These are phyloP conservation scores for Coemansia sp. DNA, from an alignment of 192 early-diverging fungal species.

Conservation along the genomic window DNA sequence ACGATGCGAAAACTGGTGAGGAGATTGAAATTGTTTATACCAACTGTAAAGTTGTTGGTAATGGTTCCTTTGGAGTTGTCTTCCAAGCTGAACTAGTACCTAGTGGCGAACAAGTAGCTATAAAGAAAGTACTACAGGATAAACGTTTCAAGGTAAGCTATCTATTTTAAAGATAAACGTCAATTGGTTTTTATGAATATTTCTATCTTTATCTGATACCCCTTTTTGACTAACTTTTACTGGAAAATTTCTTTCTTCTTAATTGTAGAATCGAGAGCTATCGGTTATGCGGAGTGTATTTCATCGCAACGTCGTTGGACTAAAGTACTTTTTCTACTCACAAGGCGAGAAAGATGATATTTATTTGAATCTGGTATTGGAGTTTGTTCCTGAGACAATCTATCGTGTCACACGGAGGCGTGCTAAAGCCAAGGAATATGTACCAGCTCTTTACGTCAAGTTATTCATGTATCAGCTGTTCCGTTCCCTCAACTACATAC, in stretches of 20 bases:
- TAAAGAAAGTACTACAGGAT: slow-evolving; percentile 99
- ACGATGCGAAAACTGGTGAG: slow-evolving; percentile 83
- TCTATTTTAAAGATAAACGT: slow-evolving; percentile 48
- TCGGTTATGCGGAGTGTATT: slow-evolving; percentile 80
- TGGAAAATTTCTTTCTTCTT: not conserved
- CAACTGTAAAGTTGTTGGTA: slow-evolving; percentile 92
- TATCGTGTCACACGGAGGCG: slow-evolving; percentile 90
- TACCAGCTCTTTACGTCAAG: slow-evolving; percentile 95
- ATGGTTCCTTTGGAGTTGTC: slow-evolving; percentile 98
- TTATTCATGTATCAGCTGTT: slow-evolving; percentile 99
- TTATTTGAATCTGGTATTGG: slow-evolving; percentile 92
- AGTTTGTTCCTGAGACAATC: slow-evolving; percentile 96
- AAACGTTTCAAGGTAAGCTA: slow-evolving; percentile 79
- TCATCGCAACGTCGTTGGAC: slow-evolving; percentile 90
- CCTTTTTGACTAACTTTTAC: not conserved
- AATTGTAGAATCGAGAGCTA: slow-evolving; percentile 53
- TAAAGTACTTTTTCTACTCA: slow-evolving; percentile 93
- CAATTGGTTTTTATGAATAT: too few species aligned
- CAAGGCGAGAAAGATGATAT: slow-evolving; percentile 93
- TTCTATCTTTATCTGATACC: slow-evolving; percentile 21
- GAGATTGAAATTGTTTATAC: slow-evolving; percentile 86
- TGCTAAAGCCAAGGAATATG: slow-evolving; percentile 86
- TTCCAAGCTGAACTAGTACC: slow-evolving; percentile 88
- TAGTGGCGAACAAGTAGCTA: slow-evolving; percentile 81
- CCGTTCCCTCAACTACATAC: slow-evolving; percentile 94